Evolutionary conservation across 2,329 filamentous ascomycete genomes (phyloP), one percentile per base, ranked within the genome.

Genomic region (Xylaria sp.): DNA sequence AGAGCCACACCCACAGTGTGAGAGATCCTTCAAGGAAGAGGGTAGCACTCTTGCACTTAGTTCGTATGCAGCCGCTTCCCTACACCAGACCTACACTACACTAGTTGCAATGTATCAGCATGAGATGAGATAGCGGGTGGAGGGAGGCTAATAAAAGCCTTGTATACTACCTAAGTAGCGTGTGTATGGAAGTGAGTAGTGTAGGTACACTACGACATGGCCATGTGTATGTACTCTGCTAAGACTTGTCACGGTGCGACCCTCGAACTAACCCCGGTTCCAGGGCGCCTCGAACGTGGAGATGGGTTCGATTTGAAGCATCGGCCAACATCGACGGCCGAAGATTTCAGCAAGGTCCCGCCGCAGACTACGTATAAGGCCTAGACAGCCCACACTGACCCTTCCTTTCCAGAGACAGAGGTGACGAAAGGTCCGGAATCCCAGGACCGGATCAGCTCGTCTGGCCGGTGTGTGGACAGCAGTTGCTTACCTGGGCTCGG

Each of bases 351-450:
- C 53, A 40, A 58, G 54, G 55, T 42, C 51, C 51, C 51, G 27
- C 51, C 32, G 27, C 51, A 32, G 51, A 18, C 1, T 13, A n/a
- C n/a, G n/a, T n/a, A n/a, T n/a, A 53, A 35, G 32, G 25, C 25
- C 50, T 29, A 18, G 23, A 27, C 25, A n/a, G 27, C n/a, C 51
- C 6, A 35, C 29, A 10, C 27, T 32, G 27, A 29, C 16, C 44
- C 12, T 2, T 40, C 44, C 18, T 6, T 54, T 68, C 60, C 21
- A 61, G 27, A 65, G 68, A 64, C 71, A 64, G 68, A 67, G 70
- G 74, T 76, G 72, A 74, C 74, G 73, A 75, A 75, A 75, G 73
- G 63, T 65, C 72, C 66, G 70, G 70, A 42, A 75, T 72, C 71
- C 72, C 69, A 48, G 72, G 69, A 71, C 73, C 69, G 71, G 72